A percentile compares a stretch with the other conserved stretches of the same genome.
phyloP scores from a whole-genome alignment of 2,329 filamentous ascomycete genomes.

The Phialocephala sp. region DNA sequence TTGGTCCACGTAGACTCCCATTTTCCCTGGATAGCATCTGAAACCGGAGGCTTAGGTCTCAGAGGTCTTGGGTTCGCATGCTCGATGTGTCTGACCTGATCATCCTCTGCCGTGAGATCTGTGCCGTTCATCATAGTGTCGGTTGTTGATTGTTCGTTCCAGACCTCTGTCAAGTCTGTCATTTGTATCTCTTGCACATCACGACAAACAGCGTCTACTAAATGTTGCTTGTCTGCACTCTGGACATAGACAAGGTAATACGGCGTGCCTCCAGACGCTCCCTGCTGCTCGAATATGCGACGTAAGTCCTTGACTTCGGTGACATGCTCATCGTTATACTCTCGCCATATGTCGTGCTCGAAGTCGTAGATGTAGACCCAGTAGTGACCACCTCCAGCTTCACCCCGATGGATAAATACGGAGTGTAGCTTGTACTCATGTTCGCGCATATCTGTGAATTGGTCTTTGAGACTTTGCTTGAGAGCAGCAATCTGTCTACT shows the following conservation, averaged over 20 bases:
- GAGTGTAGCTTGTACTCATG: conserved; percentile 85
- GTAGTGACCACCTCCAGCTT: conserved; percentile 81
- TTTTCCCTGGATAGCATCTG: neutral
- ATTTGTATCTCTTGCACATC: conserved; percentile 41
- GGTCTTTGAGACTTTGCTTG: conserved; percentile 47
- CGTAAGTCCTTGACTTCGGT: conserved; percentile 67
- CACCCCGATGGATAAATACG: conserved; percentile 88
- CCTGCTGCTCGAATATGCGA: conserved; percentile 72
- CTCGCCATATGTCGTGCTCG: conserved; percentile 75
- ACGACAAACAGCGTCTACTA: conserved; percentile 62
- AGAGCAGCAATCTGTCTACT: conserved; percentile 54
- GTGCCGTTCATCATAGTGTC: conserved; percentile 10
- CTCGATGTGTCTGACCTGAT: conserved; percentile 22
- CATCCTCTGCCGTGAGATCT: conserved; percentile 12
- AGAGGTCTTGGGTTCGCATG: conserved; percentile 14
- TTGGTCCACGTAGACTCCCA: neutral
- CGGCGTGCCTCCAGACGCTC: conserved; percentile 71
- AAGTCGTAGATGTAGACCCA: conserved; percentile 80
- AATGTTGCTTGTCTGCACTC: conserved; percentile 64
- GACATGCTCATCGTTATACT: conserved; percentile 90
- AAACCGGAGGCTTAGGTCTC: conserved; percentile 15
- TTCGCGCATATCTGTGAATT: conserved; percentile 68
- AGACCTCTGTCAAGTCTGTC: conserved; percentile 19
- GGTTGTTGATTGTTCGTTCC: conserved; percentile 14
- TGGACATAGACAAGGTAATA: conserved; percentile 86